Percentiles rank a stretch among this genome's conserved stretches.
Conservation (phyloP, 2,329 filamentous ascomycete species). For the Penicillium vulpinum region DNA sequence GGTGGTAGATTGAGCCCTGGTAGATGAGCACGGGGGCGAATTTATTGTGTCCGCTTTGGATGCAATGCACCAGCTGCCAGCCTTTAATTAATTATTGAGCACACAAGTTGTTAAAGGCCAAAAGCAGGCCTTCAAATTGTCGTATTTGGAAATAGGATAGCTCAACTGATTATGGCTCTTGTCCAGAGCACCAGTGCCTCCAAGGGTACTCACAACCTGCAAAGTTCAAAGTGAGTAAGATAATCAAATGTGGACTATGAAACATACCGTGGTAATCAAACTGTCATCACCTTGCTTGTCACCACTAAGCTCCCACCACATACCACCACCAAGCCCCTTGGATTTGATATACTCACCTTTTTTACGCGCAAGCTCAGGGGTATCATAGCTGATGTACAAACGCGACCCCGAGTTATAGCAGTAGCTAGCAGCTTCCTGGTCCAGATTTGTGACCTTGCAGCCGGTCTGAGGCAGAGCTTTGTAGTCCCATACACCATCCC, state of each 20-base stretch:
- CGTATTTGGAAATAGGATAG: slow-evolving; percentile 57
- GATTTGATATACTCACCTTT: slow-evolving; percentile 73
- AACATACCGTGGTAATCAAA: slow-evolving; percentile 60
- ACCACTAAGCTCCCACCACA: too few relatives aligned
- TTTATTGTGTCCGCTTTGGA: too few relatives aligned
- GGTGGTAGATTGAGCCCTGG: too few relatives aligned
- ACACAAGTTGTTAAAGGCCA: too few relatives aligned
- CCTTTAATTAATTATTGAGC: too few relatives aligned
- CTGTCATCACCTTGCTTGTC: slow-evolving; percentile 65
- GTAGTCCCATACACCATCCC: slow-evolving; percentile 83
- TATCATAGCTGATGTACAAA: slow-evolving; percentile 76
- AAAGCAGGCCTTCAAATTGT: slow-evolving; percentile 29
- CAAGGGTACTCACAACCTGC: slow-evolving; percentile 34
- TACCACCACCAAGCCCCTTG: too few relatives aligned
- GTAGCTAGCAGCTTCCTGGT: slow-evolving; percentile 66
- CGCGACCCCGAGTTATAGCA: slow-evolving; percentile 64
- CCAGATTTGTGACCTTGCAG: slow-evolving; percentile 61
- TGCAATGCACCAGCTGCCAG: too few relatives aligned
- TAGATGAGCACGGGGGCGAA: too few relatives aligned
- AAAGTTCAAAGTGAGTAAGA: too few relatives aligned
- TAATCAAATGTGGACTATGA: not conserved
- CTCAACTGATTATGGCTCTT: slow-evolving; percentile 48
- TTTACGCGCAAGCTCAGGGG: slow-evolving; percentile 60
- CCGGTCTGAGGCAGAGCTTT: slow-evolving; percentile 75
- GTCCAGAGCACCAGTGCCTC: slow-evolving; percentile 44